Base-by-base conservation (phyloP, 345 rosid genomes). In the Syzygium aromaticum region DNA sequence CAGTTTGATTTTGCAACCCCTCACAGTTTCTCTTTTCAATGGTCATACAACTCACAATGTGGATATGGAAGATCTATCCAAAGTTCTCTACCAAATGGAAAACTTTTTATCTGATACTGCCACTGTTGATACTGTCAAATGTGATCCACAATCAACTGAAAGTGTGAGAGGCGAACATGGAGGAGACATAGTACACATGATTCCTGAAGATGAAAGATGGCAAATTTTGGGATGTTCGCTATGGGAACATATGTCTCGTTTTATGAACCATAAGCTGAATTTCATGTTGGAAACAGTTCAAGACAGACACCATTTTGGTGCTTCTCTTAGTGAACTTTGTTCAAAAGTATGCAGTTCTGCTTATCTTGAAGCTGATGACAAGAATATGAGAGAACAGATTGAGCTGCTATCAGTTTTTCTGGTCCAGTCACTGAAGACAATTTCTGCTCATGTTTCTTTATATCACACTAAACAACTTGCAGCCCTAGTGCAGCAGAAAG, bases 161-260 rank as follows among this genome's bases (percentile, higher is more conserved):
- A 84, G 11, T 89, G 73, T 64, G 77, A 90, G 86, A 57, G 88
- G 85, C 84, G 88, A 90, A 84, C 89, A 89, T 91, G 90, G 89
- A 87, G 90, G 87, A 77, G 84, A 87, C 61, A 86, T 82, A 30
- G 85, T 64, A 51, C 87, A 88, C 87, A 90, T 93, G 86, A 93
- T 96, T 91, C 92, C 96, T 87, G 95, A 93, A 87, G 97, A 94
- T 88, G 98, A 95, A 90, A 97, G 93, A 93, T 92, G 95, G 94
- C 91, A 91, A 87, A 88, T 94, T 46, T 89, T 94, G 63, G 96
- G 94, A 86, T 91, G 89, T 86, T 94, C 96, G 91, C 88, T 95
- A 88, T 97, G 99, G 98, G 93, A 91, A 90, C 98, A 95, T 89
- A 89, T 96, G 88, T 92, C 87, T 85, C 94, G 92, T 87, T 92